Evolutionary conservation across 306 rosid species (phyloP).

Genomic region (Alnus rubra): DNA sequence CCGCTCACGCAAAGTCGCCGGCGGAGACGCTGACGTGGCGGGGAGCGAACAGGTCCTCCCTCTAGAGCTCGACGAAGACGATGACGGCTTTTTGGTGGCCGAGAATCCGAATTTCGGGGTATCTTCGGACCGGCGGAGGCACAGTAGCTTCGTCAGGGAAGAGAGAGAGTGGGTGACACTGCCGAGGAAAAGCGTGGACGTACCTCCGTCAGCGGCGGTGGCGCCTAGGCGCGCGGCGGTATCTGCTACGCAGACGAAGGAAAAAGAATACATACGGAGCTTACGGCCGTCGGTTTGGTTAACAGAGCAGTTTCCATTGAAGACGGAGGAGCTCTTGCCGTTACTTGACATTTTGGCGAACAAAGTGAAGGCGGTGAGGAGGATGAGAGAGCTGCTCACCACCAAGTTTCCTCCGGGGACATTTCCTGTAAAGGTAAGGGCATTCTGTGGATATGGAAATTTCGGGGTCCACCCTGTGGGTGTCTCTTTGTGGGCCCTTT

Average conservation of each 20-base stretch:
- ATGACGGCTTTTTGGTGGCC: slow-evolving; percentile 85
- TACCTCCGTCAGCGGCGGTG: slow-evolving; percentile 37
- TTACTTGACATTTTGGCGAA: slow-evolving; percentile 83
- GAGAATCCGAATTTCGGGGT: slow-evolving; percentile 74
- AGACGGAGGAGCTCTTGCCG: slow-evolving; percentile 89
- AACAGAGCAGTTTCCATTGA: slow-evolving; percentile 93
- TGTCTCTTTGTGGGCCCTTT: slow-evolving; percentile 3
- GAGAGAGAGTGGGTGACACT: slow-evolving; percentile 76
- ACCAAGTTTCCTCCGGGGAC: slow-evolving; percentile 93
- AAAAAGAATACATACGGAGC: slow-evolving; percentile 81
- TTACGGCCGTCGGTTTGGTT: slow-evolving; percentile 89
- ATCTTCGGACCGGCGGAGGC: slow-evolving; percentile 60
- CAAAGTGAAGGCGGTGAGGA: slow-evolving; percentile 89
- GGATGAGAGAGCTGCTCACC: slow-evolving; percentile 92
- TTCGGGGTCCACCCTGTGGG: slow-evolving; percentile 1
- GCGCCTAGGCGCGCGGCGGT: slow-evolving; percentile 48
- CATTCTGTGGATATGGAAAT: not conserved
- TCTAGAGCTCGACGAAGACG: slow-evolving; percentile 89
- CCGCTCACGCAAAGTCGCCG: slow-evolving; percentile 71
- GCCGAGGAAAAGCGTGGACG: slow-evolving; percentile 82
- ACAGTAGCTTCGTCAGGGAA: slow-evolving; percentile 79
- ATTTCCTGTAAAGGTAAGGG: slow-evolving; percentile 92
- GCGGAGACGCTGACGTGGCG: slow-evolving; percentile 58
- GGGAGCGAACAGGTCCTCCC: slow-evolving; percentile 80
- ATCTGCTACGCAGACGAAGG: slow-evolving; percentile 56